Conservation (phyloP, 371 early-diverging fungal species). For the Lichtheimia corymbifera region DNA sequence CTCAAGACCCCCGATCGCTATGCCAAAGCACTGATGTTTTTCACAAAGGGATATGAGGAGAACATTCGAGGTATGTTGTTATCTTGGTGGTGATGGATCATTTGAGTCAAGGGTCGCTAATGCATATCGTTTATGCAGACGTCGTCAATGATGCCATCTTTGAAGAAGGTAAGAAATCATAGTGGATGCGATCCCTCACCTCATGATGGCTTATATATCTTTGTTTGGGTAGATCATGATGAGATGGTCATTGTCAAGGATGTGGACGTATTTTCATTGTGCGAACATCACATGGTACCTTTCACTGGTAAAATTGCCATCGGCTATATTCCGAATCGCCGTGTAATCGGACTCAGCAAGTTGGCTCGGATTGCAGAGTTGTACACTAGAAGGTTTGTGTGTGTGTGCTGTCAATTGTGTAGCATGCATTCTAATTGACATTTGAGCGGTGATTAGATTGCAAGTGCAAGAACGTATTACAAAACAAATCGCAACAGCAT, state of each 20-base stretch:
- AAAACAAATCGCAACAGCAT: constrained; percentile 93
- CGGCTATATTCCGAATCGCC: constrained; percentile 94
- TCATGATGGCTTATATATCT: too few species aligned
- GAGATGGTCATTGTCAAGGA: constrained; percentile 99
- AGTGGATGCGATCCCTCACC: neutral
- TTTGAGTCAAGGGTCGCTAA: neutral
- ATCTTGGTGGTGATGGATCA: neutral
- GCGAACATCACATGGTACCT: constrained; percentile 99
- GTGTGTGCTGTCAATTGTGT: neutral
- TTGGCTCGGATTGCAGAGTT: constrained; percentile 97
- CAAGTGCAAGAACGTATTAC: constrained; percentile 98
- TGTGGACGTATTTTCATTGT: constrained; percentile 93
- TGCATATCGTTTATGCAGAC: constrained; percentile 45
- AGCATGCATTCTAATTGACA: neutral
- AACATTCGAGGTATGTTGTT: constrained; percentile 64
- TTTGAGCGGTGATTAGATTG: constrained; percentile 54
- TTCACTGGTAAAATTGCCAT: constrained; percentile 95
- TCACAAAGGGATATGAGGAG: constrained; percentile 96
- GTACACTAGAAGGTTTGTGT: constrained; percentile 73
- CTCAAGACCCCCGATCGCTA: constrained; percentile 95
- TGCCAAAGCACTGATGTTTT: constrained; percentile 96
- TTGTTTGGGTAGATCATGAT: constrained; percentile 75
- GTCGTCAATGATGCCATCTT: constrained; percentile 92
- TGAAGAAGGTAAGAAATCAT: constrained; percentile 75
- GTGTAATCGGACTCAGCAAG: constrained; percentile 95